Conservation (phyloP, 129 eudicot genomes). For the Smallanthus sonchifolius region DNA sequence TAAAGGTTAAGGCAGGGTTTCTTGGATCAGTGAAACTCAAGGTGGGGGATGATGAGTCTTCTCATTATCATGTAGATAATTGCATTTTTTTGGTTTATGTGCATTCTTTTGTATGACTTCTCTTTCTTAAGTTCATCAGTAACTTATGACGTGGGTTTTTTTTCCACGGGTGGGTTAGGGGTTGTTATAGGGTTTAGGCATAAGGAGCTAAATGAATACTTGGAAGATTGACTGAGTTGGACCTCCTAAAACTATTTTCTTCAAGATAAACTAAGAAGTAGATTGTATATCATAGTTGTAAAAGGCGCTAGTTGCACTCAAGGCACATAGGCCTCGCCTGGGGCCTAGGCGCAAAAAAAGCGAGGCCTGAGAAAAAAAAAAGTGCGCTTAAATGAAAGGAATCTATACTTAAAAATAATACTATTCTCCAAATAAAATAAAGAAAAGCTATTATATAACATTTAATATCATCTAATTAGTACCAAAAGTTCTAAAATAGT, state of each 20-base stretch:
- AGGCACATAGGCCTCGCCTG: no score
- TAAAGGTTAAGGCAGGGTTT: constrained; percentile 98
- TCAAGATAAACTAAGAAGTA: not conserved
- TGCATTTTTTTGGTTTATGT: not conserved
- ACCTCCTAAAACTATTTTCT: not conserved
- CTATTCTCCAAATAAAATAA: no score
- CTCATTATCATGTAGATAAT: not conserved
- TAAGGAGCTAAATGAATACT: constrained; percentile 4
- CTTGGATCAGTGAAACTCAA: constrained; percentile 96
- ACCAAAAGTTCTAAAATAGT: no score
- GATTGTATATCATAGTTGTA: no score
- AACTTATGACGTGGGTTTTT: not conserved
- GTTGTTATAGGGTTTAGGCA: not conserved
- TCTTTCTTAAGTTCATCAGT: not conserved
- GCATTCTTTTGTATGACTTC: not conserved
- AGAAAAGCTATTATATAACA: no score
- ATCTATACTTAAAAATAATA: no score
- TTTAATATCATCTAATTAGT: no score
- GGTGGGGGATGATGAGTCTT: constrained; percentile 46
- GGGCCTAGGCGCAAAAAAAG: no score
- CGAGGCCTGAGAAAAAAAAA: no score
- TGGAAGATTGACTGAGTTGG: not conserved
- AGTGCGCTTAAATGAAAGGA: no score
- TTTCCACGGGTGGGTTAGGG: not conserved
- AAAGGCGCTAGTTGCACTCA: no score